Conservation (phyloP, 306 rosid species). For the Astragalus glycyphyllos region DNA sequence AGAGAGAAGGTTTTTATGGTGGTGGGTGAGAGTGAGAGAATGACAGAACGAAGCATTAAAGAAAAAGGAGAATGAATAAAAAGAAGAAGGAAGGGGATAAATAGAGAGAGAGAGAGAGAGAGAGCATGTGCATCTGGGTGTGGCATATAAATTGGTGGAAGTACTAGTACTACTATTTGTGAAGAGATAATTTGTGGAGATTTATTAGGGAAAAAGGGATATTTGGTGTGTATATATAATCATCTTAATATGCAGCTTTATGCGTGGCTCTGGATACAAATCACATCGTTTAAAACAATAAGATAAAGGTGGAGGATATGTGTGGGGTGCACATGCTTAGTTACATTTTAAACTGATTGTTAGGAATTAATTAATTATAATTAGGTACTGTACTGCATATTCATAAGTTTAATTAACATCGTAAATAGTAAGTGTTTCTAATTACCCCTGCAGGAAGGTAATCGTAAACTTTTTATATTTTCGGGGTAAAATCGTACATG, state of each 20-base stretch:
- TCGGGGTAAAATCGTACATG: too few relatives aligned
- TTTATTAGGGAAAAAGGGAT: background rate
- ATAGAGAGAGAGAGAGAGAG: slow-evolving; percentile 7
- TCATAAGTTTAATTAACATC: too few relatives aligned
- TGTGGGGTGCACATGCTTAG: slow-evolving; percentile 51
- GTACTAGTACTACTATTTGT: too few relatives aligned
- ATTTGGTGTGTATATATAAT: slow-evolving; percentile 15
- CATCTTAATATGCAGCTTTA: slow-evolving; percentile 37
- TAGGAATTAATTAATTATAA: slow-evolving; percentile 12
- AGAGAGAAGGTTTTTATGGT: background rate
- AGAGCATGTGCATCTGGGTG: slow-evolving; percentile 50
- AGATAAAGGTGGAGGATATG: slow-evolving; percentile 38
- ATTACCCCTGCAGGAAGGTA: too few relatives aligned
- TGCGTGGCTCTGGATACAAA: slow-evolving; percentile 20
- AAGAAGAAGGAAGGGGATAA: slow-evolving; percentile 34
- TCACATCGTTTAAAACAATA: slow-evolving; percentile 31
- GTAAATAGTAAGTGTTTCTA: too few relatives aligned
- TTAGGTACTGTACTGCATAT: slow-evolving; percentile 18
- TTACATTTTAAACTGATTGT: background rate
- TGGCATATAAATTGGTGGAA: slow-evolving; percentile 34
- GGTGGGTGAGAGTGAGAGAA: slow-evolving; percentile 27
- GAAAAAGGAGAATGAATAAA: slow-evolving; percentile 33
- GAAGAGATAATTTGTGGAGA: slow-evolving; percentile 10
- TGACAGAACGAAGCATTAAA: slow-evolving; percentile 51
- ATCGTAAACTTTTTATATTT: too few relatives aligned